Evolutionary conservation across 208 protist species (phyloP), one percentile per base, ranked within the genome.

Genomic region (Leptomonas pyrrhocoris): DNA sequence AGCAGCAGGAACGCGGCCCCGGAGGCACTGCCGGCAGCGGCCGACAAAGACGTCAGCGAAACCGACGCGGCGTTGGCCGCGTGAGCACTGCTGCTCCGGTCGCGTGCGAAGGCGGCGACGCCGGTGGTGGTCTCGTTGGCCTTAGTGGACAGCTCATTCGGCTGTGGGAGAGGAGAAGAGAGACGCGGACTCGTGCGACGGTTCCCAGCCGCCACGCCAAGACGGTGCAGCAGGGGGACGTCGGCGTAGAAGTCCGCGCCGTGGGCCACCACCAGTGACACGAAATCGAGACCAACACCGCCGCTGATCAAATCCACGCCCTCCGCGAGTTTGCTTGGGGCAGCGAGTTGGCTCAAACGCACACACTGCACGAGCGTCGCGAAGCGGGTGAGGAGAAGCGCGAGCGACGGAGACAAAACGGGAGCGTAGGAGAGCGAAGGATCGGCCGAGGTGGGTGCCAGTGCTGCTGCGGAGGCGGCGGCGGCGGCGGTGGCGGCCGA

Each of bases 351-450:
- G 49, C 36, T 42, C 64, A 77, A 34, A 1, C 48, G 46, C 19
- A 51, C 43, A 45, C 64, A 68, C 49, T 62, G 72, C 38, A 67
- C 30, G 15, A 77, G 49, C 0, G 56, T 21, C 0, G 58, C 46
- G 25, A 72, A 66, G 8, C 64, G 64, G 1, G 49, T 59, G 16
- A 77, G 63, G 56, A 68, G 23, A 11, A 54, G 36, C 8, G 58
- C 72, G 2, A 67, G 38, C 18, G 63, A 38, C 2, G 58, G 15
- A 13, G 58, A 30, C 18, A 77, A 9, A 0, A 63, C 3, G 0
- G 27, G 42, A 19, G 28, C 25, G 57, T 23, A 49, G 19, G 55
- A 49, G 18, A 36, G 27, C 12, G 43, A 28, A 4, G 28, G 23
- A 5, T 19, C 38, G 6, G 42, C 18, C 9, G 54, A 58, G 5